Percentiles rank a stretch among this genome's conserved stretches.
Conservation (phyloP, 2,329 filamentous ascomycete species). For the Aspergillus intermedius region DNA sequence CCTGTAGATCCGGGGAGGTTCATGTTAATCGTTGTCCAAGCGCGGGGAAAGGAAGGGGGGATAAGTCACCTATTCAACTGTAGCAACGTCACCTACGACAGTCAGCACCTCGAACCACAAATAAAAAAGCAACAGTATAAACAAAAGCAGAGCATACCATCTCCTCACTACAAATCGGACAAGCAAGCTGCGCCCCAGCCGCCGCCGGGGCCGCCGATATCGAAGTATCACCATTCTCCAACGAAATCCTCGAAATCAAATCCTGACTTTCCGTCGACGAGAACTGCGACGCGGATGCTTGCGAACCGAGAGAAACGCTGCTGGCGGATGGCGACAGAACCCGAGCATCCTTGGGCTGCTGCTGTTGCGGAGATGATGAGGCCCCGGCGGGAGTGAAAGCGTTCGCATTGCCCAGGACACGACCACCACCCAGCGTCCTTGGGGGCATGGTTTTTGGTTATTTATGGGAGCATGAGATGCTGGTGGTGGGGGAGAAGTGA, state of each 20-base stretch:
- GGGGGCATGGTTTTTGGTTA: slow-evolving; percentile 57
- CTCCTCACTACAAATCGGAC: slow-evolving; percentile 97
- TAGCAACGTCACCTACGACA: slow-evolving; percentile 70
- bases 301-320: slow-evolving; percentile 70
- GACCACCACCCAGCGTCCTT: slow-evolving; percentile 84
- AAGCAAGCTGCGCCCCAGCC: slow-evolving; percentile 65
- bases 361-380: slow-evolving; percentile 37
- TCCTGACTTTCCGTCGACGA: slow-evolving; percentile 69
- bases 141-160: slow-evolving; percentile 59
- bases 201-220: slow-evolving; percentile 46
- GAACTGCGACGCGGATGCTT: slow-evolving; percentile 64
- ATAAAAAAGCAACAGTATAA: not conserved
- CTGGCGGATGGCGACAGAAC: slow-evolving; percentile 61
- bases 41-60: not conserved
- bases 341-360: slow-evolving; percentile 19
- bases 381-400: slow-evolving; percentile 62
- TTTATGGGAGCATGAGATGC: slow-evolving; percentile 34
- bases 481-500: slow-evolving; percentile 1
- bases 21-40: slow-evolving; percentile 4
- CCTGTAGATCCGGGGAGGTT: slow-evolving; percentile 35
- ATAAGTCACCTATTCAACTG: slow-evolving; percentile 69
- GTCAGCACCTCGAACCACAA: slow-evolving; percentile 5
- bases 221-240: slow-evolving; percentile 53
- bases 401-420: slow-evolving; percentile 81
- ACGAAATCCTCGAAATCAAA: slow-evolving; percentile 70